A percentile compares a stretch with the other conserved stretches of the same genome.
These are phyloP conservation scores for Hypoxylon sp. DNA, from an alignment of 2,329 filamentous ascomycete genomes.

Conservation along the genomic window DNA sequence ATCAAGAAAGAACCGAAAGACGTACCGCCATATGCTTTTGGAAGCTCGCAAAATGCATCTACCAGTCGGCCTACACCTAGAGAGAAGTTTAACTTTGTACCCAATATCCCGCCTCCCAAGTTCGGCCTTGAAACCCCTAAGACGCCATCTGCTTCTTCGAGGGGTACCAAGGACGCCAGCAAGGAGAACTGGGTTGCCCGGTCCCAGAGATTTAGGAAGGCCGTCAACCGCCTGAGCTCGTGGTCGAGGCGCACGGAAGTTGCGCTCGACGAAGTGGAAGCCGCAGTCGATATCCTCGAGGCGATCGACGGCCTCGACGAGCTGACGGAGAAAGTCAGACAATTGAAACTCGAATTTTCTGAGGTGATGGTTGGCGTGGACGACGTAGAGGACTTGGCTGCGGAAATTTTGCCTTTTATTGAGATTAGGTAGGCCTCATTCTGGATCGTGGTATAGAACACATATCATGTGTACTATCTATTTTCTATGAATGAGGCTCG, in stretches of 20 bases:
- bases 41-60: background rate
- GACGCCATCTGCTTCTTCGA: background rate
- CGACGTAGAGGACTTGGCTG: background rate
- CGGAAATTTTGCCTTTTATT: background rate
- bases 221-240: background rate
- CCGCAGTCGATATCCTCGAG: background rate
- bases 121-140: background rate
- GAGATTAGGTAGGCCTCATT: background rate
- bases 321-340: background rate
- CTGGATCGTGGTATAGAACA: background rate
- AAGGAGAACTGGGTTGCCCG: background rate
- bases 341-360: slow-evolving; percentile 1
- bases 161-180: background rate
- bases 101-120: background rate
- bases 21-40: background rate
- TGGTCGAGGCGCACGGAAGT: background rate
- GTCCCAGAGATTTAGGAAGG: background rate
- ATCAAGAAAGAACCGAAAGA: slow-evolving; percentile 1
- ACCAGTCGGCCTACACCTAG: background rate
- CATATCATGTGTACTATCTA: background rate
- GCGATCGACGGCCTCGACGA: background rate
- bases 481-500: background rate
- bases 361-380: slow-evolving; percentile 15
- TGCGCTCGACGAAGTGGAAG: slow-evolving; percentile 6
- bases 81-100: background rate